Evolutionary conservation across 2,329 filamentous ascomycete genomes (phyloP).

Genomic region (Chaetomium sp.): DNA sequence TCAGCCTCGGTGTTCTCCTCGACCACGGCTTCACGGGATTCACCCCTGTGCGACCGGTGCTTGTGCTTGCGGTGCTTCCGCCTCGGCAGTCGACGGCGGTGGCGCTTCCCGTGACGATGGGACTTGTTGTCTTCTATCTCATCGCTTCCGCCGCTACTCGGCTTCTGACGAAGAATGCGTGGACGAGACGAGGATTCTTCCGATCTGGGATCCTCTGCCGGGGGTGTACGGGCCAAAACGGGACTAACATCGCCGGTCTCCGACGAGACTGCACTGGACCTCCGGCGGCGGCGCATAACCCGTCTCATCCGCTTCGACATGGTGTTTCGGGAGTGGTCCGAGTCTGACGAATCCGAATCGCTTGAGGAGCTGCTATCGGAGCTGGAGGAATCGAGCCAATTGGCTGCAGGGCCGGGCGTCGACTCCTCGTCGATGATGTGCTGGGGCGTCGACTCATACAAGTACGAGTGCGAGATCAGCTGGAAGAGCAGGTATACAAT

Average conservation of each 20-base stretch:
- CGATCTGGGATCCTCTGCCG: constrained; percentile 47
- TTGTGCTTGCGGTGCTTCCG: constrained; percentile 49
- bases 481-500: constrained; percentile 84
- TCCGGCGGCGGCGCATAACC: constrained; percentile 72
- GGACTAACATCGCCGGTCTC: constrained; percentile 50
- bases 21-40: constrained; percentile 37
- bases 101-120: constrained; percentile 39
- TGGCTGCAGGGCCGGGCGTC: constrained; percentile 79
- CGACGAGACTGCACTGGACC: constrained; percentile 67
- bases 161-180: constrained; percentile 38
- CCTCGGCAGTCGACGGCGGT: constrained; percentile 43
- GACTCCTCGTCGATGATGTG: constrained; percentile 91
- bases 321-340: constrained; percentile 60
- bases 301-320: constrained; percentile 76
- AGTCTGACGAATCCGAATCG: constrained; percentile 69
- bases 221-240: constrained; percentile 44
- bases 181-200: constrained; percentile 46
- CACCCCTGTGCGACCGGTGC: constrained; percentile 42
- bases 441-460: constrained; percentile 91
- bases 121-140: constrained; percentile 50
- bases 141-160: constrained; percentile 43
- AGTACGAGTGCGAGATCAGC: constrained; percentile 86
- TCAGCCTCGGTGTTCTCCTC: constrained; percentile 36
- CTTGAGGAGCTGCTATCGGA: constrained; percentile 59
- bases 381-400: constrained; percentile 74